Evolutionary conservation across 2,329 filamentous ascomycete species (phyloP).

Genomic region (Aspergillus felis): DNA sequence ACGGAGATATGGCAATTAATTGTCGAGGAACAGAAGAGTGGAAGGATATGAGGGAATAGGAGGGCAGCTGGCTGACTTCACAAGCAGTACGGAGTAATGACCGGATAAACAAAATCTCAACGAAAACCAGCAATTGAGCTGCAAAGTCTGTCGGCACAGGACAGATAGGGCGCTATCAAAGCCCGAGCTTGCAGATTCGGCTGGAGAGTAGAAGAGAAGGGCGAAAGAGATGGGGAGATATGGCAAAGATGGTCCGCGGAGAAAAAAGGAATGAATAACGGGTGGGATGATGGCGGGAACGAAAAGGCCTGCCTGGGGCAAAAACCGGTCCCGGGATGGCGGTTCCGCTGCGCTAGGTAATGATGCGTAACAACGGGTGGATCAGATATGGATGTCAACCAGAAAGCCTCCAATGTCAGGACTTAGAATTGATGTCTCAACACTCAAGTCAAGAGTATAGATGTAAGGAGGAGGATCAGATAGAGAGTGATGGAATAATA

Average conservation of each 20-base stretch:
- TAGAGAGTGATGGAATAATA: not conserved
- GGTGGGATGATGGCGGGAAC: slow-evolving; percentile 17
- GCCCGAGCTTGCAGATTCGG: slow-evolving; percentile 1
- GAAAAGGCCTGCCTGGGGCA: slow-evolving; percentile 14
- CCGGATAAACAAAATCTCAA: not conserved
- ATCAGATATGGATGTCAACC: not conserved
- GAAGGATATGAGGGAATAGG: not conserved
- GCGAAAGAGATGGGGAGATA: slow-evolving; percentile 3
- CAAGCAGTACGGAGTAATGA: not conserved
- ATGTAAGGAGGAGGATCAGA: not conserved
- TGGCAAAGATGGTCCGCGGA: not conserved
- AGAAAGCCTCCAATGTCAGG: not conserved
- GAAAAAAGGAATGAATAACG: slow-evolving; percentile 3
- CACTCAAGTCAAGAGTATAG: not conserved
- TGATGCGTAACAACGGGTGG: slow-evolving; percentile 5
- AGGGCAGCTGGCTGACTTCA: not conserved
- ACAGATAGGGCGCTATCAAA: not conserved
- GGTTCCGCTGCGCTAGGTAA: slow-evolving; percentile 19
- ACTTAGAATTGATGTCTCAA: not conserved
- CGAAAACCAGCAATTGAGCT: not conserved
- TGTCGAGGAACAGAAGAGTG: not conserved
- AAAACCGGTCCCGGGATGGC: slow-evolving; percentile 16
- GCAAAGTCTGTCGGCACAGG: not conserved
- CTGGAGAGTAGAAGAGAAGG: slow-evolving; percentile 4
- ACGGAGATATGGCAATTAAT: not conserved